Conservation (phyloP, 345 rosid species). For the Eucalyptus virginea region DNA sequence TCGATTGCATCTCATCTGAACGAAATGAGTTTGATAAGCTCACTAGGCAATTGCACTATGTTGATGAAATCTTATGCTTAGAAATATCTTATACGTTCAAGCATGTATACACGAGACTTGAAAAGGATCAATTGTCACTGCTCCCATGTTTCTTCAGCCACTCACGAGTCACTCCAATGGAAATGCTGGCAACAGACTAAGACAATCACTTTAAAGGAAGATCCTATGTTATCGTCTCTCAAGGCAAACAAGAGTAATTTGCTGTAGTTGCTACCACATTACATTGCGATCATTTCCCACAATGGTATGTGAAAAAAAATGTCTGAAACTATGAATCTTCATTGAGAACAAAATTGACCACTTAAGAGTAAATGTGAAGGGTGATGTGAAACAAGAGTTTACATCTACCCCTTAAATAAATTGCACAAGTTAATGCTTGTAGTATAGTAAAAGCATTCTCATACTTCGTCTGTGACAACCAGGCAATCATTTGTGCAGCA, state of each 20-base stretch:
- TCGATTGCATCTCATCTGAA: background rate
- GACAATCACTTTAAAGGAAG: background rate
- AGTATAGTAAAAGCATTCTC: background rate
- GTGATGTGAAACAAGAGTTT: background rate
- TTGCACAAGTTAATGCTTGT: background rate
- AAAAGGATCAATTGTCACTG: background rate
- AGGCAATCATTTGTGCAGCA: conserved; percentile 42
- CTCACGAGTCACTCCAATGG: background rate
- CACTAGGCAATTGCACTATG: background rate
- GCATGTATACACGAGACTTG: background rate
- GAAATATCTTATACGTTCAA: background rate
- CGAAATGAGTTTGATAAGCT: background rate
- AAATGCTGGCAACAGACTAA: background rate
- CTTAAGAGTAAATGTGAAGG: background rate
- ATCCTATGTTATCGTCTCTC: background rate
- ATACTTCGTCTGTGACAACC: conserved; percentile 38
- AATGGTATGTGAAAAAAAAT: background rate
- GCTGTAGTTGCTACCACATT: background rate
- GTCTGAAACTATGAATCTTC: background rate
- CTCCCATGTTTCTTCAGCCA: background rate
- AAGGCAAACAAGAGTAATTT: background rate
- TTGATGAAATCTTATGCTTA: background rate
- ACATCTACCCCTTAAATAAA: background rate
- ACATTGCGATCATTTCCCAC: background rate
- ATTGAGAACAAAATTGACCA: background rate